A percentile compares a stretch with the other conserved stretches of the same genome.
phyloP scores from a whole-genome alignment of 1,139 yeast genomes.

The Geotrichum fermentans region DNA sequence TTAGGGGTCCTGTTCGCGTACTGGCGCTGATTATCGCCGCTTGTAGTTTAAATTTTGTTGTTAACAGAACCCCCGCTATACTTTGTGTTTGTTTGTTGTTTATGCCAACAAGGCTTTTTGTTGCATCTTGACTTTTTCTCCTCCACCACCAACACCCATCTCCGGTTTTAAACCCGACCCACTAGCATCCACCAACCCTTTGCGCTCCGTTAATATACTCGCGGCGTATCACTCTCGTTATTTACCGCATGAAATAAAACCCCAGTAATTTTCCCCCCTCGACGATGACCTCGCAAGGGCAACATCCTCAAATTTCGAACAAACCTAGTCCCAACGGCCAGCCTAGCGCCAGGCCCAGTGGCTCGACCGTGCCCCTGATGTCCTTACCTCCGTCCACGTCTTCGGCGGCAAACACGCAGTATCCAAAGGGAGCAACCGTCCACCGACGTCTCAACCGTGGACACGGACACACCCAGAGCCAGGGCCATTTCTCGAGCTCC shows the following conservation, averaged over 20 bases:
- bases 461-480: slow-evolving; percentile 8
- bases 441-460: background rate
- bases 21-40: too few species aligned
- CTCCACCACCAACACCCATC: slow-evolving; percentile 2
- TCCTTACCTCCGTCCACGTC: background rate
- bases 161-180: background rate
- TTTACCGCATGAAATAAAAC: too few species aligned
- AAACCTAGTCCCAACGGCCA: background rate
- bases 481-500: background rate
- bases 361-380: background rate
- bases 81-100: slow-evolving; percentile 2
- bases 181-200: background rate
- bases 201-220: background rate
- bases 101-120: slow-evolving; percentile 5
- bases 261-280: background rate
- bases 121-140: slow-evolving; percentile 2
- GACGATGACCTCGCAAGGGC: slow-evolving; percentile 5
- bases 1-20: too few species aligned
- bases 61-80: background rate
- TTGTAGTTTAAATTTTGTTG: background rate
- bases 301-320: background rate
- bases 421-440: background rate
- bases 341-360: background rate
- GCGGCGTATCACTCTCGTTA: slow-evolving; percentile 2
- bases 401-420: background rate